Conservation (phyloP, 2,329 filamentous ascomycete species). For the Apiospora marii region DNA sequence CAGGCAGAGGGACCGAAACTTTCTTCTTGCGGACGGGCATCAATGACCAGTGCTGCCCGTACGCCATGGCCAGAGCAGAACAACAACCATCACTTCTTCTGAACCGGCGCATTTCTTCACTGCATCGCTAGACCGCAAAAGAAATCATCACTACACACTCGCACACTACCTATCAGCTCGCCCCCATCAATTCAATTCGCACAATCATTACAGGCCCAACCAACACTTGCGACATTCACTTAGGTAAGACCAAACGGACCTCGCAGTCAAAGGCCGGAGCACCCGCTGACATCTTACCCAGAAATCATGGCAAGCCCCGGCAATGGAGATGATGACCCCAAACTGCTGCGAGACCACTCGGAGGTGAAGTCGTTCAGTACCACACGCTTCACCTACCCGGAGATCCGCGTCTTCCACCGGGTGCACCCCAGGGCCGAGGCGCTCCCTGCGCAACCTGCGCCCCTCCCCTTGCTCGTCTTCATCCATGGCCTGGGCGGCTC, state of each 20-base stretch:
- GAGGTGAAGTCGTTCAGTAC: slow-evolving; percentile 77
- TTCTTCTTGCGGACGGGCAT: neutral
- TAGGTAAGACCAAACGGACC: neutral
- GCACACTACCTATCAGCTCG: neutral
- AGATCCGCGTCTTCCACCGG: slow-evolving; percentile 83
- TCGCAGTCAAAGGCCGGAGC: slow-evolving; percentile 46
- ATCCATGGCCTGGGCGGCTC: slow-evolving; percentile 95
- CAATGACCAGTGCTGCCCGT: neutral
- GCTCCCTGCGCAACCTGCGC: slow-evolving; percentile 74
- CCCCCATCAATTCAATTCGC: neutral
- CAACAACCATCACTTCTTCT: neutral
- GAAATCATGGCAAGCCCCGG: slow-evolving; percentile 54
- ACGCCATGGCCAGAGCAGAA: neutral
- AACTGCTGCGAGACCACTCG: slow-evolving; percentile 81
- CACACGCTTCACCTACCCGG: slow-evolving; percentile 71
- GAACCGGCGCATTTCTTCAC: neutral
- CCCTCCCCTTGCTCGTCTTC: slow-evolving; percentile 86
- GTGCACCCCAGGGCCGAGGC: slow-evolving; percentile 84
- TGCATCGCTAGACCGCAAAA: neutral
- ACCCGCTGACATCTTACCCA: slow-evolving; percentile 28
- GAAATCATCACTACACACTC: neutral
- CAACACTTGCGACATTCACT: neutral
- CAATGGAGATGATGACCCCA: slow-evolving; percentile 60
- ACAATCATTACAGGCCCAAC: neutral
- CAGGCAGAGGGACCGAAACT: neutral